These are phyloP conservation scores for Tetrahymena malaccensis DNA, from an alignment of 73 alveolate genomes.

Conservation along the genomic window DNA sequence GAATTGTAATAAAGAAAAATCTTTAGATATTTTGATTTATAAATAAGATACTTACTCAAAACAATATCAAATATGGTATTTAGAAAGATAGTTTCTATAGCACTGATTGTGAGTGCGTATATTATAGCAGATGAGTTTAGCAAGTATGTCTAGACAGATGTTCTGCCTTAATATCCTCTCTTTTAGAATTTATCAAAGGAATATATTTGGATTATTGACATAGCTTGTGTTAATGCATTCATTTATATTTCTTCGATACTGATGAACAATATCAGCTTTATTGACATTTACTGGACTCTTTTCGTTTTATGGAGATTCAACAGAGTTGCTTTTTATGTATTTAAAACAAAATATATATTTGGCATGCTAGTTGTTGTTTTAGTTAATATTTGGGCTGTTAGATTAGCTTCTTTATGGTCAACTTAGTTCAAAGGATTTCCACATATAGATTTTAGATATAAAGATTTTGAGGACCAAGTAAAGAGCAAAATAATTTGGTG, in stretches of 20 bases:
- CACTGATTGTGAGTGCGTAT: neutral
- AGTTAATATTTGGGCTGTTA: neutral
- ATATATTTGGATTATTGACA: neutral
- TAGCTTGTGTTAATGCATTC: neutral
- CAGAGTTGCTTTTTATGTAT: neutral
- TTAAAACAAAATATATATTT: neutral
- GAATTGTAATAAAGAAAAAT: neutral
- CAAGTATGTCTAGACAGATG: neutral
- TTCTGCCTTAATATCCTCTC: neutral
- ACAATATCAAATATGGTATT: neutral
- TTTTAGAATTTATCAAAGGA: neutral
- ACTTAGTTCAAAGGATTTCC: neutral
- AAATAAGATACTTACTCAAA: neutral
- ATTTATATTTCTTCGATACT: neutral
- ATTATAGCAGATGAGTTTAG: neutral
- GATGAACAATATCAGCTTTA: neutral
- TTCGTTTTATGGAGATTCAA: neutral
- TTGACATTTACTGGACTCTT: neutral
- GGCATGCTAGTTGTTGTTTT: neutral
- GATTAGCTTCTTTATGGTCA: neutral
- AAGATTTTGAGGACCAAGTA: neutral
- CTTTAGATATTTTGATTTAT: neutral
- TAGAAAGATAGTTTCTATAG: neutral
- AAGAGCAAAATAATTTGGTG: neutral
- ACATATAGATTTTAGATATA: neutral